Evolutionary conservation across 208 protist species (phyloP), one percentile per base, ranked within the genome.

Genomic region (Crithidia acanthocephali): DNA sequence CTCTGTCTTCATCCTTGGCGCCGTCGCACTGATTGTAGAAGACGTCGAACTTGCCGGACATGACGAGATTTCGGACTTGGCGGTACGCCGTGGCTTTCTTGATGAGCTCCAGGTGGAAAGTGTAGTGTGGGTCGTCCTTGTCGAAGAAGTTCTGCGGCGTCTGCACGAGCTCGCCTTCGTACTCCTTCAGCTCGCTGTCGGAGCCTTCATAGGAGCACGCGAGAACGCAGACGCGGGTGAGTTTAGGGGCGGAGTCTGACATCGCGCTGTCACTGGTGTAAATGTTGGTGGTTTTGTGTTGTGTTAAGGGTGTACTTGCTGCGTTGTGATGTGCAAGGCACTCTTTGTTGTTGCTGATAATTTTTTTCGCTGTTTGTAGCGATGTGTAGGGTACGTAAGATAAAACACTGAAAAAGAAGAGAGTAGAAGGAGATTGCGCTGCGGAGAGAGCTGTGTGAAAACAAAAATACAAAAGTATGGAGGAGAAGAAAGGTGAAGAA

Each of bases 21-120:
- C 91, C 91, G 68, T 96, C 91, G 74, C 91, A 96, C 72, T 95
- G 90, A 65, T 96, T 97, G 74, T 95, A 95, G 67, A 96, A 97
- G 22, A 96, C 81, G 68, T 97, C 91, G 66, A 83, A 97, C 22
- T 81, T 53, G 22, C 86, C 81, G 11, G 88, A 95, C 74, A 87
- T 93, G 48, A 97, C 87, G 4, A 96, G 73, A 52, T 91, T 80
- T 0, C 90, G 88, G 23, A 97, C 81, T 60, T 93, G 83, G 20
- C 86, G 85, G 63, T 95, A 95, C 6, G 87, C 81, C 22, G 88
- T 97, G 7, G 87, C 80, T 68, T 96, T 97, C 40, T 87, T 86
- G 44, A 97, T 83, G 20, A 85, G 73, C 52, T 85, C 82, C 50
- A 95, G 74, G 23, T 81, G 72, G 59, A 96, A 96, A 2, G 76